These are phyloP conservation scores for Beauveria rudraprayagi DNA, from an alignment of 2,329 filamentous ascomycete species.

Conservation along the genomic window DNA sequence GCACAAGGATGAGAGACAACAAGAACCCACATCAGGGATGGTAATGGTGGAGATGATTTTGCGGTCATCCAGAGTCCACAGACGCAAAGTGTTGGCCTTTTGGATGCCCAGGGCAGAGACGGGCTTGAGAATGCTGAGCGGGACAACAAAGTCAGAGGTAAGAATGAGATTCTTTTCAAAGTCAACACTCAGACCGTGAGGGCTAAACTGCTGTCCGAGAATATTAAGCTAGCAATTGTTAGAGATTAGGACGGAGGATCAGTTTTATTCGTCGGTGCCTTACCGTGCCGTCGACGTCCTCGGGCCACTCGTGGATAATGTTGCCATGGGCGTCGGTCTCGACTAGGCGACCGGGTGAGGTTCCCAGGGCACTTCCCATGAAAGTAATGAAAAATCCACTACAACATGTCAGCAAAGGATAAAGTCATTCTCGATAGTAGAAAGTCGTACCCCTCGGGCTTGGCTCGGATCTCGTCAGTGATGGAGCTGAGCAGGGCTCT, in stretches of 20 bases:
- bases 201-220: constrained; percentile 51
- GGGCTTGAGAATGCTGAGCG: constrained; percentile 53
- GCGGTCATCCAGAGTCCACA: constrained; percentile 47
- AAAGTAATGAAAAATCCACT: constrained; percentile 53
- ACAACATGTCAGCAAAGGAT: neutral
- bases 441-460: constrained; percentile 43
- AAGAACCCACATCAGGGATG: constrained; percentile 43
- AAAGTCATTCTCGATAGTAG: neutral
- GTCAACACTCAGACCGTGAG: constrained; percentile 51
- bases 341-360: constrained; percentile 49
- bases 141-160: constrained; percentile 56
- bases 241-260: neutral
- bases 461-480: constrained; percentile 54
- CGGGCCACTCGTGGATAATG: constrained; percentile 55
- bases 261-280: neutral
- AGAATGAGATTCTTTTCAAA: constrained; percentile 49
- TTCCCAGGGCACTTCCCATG: constrained; percentile 52
- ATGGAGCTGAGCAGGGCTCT: constrained; percentile 51
- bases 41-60: constrained; percentile 53
- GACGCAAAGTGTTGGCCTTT: constrained; percentile 48
- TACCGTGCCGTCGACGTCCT: constrained; percentile 40
- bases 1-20: no score
- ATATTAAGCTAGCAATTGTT: constrained; percentile 36
- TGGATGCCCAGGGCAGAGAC: constrained; percentile 38
- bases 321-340: constrained; percentile 52